Evolutionary conservation across 495 filamentous ascomycete species (phyloP).

Genomic region (Penicillium arizonense): DNA sequence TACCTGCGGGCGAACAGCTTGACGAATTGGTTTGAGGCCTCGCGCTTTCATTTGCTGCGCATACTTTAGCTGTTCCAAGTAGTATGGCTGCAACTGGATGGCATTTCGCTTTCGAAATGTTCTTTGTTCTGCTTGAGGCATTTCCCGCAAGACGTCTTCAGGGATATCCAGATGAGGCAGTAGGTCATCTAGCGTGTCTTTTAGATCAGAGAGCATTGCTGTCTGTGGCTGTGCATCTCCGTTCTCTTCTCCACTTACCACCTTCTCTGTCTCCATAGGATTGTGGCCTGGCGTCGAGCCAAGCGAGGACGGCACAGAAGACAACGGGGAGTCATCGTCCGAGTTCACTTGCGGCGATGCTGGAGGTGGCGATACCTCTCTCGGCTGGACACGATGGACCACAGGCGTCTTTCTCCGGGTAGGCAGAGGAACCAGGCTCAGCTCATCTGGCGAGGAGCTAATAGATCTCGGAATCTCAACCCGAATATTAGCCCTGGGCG

Average conservation of each 20-base stretch:
- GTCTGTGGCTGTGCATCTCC: neutral
- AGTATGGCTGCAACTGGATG: constrained; percentile 73
- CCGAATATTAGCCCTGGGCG: neutral
- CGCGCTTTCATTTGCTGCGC: constrained; percentile 55
- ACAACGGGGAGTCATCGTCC: constrained; percentile 40
- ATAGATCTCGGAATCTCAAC: constrained; percentile 1
- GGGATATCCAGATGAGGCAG: constrained; percentile 28
- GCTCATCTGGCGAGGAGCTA: constrained; percentile 31
- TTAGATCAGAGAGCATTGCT: neutral
- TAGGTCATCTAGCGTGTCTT: constrained; percentile 15
- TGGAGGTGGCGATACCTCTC: neutral
- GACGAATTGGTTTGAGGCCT: constrained; percentile 45
- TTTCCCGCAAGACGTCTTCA: constrained; percentile 30
- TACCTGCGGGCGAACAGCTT: constrained; percentile 7
- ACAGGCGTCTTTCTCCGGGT: constrained; percentile 8
- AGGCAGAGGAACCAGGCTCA: constrained; percentile 21
- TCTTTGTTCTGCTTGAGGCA: constrained; percentile 32
- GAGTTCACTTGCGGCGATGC: constrained; percentile 1
- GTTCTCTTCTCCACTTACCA: neutral
- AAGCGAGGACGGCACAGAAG: constrained; percentile 38
- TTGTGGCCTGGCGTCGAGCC: constrained; percentile 10
- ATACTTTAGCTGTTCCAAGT: constrained; percentile 64
- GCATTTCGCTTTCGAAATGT: constrained; percentile 67
- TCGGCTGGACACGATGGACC: neutral
- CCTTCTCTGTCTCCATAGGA: constrained; percentile 1